Conservation (phyloP, 2,329 filamentous ascomycete genomes). For the Tricladium varicosporioides region DNA sequence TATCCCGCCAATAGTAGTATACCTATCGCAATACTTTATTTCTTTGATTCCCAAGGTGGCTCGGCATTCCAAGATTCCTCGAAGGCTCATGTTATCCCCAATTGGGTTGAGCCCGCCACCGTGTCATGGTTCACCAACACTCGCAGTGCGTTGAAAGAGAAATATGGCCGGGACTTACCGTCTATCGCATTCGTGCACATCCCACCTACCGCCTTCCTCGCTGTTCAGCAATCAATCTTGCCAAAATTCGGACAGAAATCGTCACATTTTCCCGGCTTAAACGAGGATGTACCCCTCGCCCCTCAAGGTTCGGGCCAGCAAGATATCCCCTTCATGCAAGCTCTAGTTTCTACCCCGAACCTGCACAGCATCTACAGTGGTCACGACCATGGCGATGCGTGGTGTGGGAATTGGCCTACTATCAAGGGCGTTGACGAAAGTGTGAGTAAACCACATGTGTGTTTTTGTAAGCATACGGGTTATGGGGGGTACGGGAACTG, state of each 20-base stretch:
- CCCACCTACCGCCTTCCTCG: constrained; percentile 42
- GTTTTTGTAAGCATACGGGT: constrained; percentile 64
- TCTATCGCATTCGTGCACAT: constrained; percentile 57
- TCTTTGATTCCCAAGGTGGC: constrained; percentile 67
- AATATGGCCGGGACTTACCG: constrained; percentile 40
- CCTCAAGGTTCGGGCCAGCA: constrained; percentile 35
- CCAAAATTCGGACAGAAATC: constrained; percentile 26
- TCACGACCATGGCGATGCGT: constrained; percentile 64
- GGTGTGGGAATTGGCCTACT: constrained; percentile 51
- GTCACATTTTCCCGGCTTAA: constrained; percentile 44
- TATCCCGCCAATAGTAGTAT: constrained; percentile 39
- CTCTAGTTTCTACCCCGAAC: constrained; percentile 52
- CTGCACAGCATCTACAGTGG: constrained; percentile 60
- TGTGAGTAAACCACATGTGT: constrained; percentile 49
- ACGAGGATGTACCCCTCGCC: constrained; percentile 41
- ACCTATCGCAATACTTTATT: constrained; percentile 60
- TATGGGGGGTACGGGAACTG: constrained; percentile 69
- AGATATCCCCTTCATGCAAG: constrained; percentile 62
- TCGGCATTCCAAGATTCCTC: constrained; percentile 42
- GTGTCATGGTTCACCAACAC: constrained; percentile 44
- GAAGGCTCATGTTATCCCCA: constrained; percentile 31
- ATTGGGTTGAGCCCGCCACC: constrained; percentile 45
- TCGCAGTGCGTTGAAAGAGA: constrained; percentile 27
- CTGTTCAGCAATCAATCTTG: constrained; percentile 37
- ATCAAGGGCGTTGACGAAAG: constrained; percentile 42